Base-by-base conservation (phyloP, 176 grass and related monocot genomes). In the Echinochloa phyllopogon region DNA sequence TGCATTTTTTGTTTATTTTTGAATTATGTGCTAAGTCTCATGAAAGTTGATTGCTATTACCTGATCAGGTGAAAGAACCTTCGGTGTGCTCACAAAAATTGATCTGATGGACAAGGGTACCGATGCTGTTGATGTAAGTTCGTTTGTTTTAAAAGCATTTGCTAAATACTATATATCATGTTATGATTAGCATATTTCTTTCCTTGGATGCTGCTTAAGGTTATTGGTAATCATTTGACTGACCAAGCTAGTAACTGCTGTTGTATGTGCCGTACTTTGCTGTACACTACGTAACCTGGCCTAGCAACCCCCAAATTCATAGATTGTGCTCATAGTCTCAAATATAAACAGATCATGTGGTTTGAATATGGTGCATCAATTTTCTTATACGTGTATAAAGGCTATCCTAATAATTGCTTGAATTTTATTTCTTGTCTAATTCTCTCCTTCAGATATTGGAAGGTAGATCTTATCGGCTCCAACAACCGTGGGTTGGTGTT, bases 91-190 rank as follows among this genome's bases (percentile, higher is more conserved):
- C 14, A 99, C 97, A 59, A 99, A 99, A 89, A 99, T 99, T 57
- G 97, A 99, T 94, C 88, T 99, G 64, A 99, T 99, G 97, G 97
- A 99, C 86, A 99, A 99, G 94, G 97, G 97, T 79, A 99, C 97
- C 0, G 92, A 99, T 86, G 97, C 97, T 81, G 97, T 99, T 86
- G 97, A 99, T 90, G 97, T 99, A 88, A 92, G 94, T 94, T 51
- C 59, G 49, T 42, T 38, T n/a, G 74, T 74, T 60, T 57, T 77
- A 58, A n/a, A 76, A 82, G 29, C 41, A 59, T 79, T 18, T 65
- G 6, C 23, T 68, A 38, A 39, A 72, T 20, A 61, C 51, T 24
- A 71, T 9, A 38, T 57, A 50, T 0, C 18, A 15, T 44, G 25
- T n/a, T 20, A 40, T 67, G 27, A 37, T 47, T 66, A 52, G 15